Evolutionary conservation across 169 alveolate genomes (phyloP), one percentile per base, ranked within the genome.

Genomic region (Eimeria maxima): DNA sequence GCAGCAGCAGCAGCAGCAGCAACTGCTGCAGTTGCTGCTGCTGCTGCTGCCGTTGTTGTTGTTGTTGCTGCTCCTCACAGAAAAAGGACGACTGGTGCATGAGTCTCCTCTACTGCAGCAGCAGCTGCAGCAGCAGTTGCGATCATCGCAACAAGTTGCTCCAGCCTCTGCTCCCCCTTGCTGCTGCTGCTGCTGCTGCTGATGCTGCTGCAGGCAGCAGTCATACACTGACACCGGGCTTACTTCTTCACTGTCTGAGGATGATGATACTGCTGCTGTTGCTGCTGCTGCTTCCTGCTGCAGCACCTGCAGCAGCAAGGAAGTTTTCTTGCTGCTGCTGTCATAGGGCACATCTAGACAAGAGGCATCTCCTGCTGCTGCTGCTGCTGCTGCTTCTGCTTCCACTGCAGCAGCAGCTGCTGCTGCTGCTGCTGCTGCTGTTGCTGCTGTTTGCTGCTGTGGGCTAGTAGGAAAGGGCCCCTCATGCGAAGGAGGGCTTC

Each of bases 341-440:
- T 18, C 67, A 7, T 22, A n/a, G 6, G 76, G n/a, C 65, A 13
- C 65, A 55, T 29, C 78, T 10, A 10, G 42, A 65, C 11, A n/a
- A 16, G 29, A 22, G 81, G 88, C 50, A 55, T 45, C 57, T 24
- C 97, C 95, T 29, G 86, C 93, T 67, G 91, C 27, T 89, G 97
- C 50, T 95, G 98, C 81, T 74, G 96, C 78, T 97, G 95, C 69
- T 97, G 7, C 74, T 65, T 10, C 74, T 65, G 7, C 74, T 65
- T 11, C 74, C 20, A 5, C 74, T 65, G 74, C 74, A 97, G 90
- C 97, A 97, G 33, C 90, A 60, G 47, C 67, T 60, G n/a, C 29
- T 81, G 81, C 81, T 91, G 24, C 18, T 50, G 90, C 53, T 55
- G 20, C 47, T 93, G 74, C 74, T 65, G 42, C 74, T 65, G 74